Conservation (phyloP, 768 basidiomycete genomes). For the Kwoniella heveanensis region DNA sequence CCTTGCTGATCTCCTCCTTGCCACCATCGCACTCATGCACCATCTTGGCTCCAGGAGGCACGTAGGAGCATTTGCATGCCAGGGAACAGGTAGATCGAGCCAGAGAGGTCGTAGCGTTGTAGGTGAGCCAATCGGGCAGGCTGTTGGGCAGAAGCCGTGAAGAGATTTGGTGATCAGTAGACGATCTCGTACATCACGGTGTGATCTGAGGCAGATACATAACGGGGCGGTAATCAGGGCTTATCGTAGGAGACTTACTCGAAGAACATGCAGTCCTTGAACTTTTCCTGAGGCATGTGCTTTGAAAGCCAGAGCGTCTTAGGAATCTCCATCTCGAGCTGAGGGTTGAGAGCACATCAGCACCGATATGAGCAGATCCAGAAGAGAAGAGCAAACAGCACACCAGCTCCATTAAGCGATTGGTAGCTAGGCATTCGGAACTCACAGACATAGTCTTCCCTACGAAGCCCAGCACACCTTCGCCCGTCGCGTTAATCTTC, state of each 20-base stretch:
- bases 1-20: slow-evolving; percentile 57
- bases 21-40: slow-evolving; percentile 49
- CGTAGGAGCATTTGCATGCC: slow-evolving; percentile 93
- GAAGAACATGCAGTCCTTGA: slow-evolving; percentile 60
- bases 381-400: no score
- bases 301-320: slow-evolving; percentile 96
- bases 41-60: slow-evolving; percentile 64
- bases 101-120: slow-evolving; percentile 75
- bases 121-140: slow-evolving; percentile 93
- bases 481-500: slow-evolving; percentile 79
- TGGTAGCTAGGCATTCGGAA: no score
- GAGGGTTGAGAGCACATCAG: slow-evolving; percentile 8
- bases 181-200: no score
- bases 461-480: slow-evolving; percentile 87
- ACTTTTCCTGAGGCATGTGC: slow-evolving; percentile 72
- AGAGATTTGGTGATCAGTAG: not conserved
- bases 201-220: no score
- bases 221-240: no score
- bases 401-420: no score
- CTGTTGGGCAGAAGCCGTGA: slow-evolving; percentile 66
- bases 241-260: no score
- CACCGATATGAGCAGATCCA: not conserved
- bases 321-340: slow-evolving; percentile 98
- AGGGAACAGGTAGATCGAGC: slow-evolving; percentile 88
- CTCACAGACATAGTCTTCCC: slow-evolving; percentile 88